phyloP scores from a whole-genome alignment of 2,329 filamentous ascomycete genomes.

The Diplodia seriata region DNA sequence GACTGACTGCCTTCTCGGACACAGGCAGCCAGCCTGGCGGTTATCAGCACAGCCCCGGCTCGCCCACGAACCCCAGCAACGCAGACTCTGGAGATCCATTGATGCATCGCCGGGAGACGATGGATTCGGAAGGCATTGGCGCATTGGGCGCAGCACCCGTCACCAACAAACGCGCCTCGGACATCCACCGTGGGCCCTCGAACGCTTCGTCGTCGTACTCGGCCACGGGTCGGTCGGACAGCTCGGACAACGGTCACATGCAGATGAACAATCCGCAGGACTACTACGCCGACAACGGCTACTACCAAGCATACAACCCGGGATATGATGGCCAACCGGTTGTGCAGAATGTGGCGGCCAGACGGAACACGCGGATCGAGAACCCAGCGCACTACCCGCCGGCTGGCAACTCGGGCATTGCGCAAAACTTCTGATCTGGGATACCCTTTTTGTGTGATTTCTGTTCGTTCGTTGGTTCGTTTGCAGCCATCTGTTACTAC shows the following conservation, averaged over 20 bases:
- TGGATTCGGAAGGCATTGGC: constrained; percentile 81
- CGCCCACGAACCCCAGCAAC: constrained; percentile 71
- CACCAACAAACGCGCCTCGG: constrained; percentile 65
- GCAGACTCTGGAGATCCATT: constrained; percentile 73
- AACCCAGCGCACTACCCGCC: constrained; percentile 87
- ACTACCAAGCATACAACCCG: constrained; percentile 57
- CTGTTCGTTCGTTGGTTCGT: constrained; percentile 25
- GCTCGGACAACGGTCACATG: constrained; percentile 62
- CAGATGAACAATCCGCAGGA: constrained; percentile 54
- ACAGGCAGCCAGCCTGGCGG: constrained; percentile 63
- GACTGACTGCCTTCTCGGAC: constrained; percentile 72
- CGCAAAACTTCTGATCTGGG: constrained; percentile 81
- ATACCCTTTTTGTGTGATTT: constrained; percentile 26
- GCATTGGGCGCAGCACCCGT: constrained; percentile 74
- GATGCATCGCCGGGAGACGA: constrained; percentile 54
- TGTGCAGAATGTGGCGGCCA: constrained; percentile 89
- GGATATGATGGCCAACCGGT: constrained; percentile 73
- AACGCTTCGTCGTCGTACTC: constrained; percentile 98
- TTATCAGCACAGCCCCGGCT: constrained; percentile 58
- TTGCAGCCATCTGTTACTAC: constrained; percentile 15
- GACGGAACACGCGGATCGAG: constrained; percentile 94
- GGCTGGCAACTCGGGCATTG: constrained; percentile 88
- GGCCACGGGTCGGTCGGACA: constrained; percentile 74
- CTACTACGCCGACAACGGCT: constrained; percentile 63
- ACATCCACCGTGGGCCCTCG: constrained; percentile 86